Conservation (phyloP, 108 stramenopile genomes). For the Cyclotella cryptica region DNA sequence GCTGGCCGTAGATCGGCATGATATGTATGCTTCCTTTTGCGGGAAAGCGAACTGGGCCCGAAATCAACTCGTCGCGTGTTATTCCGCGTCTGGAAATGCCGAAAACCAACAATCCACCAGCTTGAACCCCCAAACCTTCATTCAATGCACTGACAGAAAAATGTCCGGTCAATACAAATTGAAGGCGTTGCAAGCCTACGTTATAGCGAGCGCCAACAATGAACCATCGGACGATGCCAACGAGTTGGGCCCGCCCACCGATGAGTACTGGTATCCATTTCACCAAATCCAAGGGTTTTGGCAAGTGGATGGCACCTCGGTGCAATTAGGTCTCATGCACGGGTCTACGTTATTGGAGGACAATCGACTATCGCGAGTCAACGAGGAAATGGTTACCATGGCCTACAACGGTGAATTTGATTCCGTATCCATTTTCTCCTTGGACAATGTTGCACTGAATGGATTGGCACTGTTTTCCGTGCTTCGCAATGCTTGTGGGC, state of each 20-base stretch:
- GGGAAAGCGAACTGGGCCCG: conserved; percentile 69
- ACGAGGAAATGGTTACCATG: conserved; percentile 63
- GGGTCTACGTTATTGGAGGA: conserved; percentile 67
- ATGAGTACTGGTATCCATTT: conserved; percentile 64
- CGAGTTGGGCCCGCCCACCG: conserved; percentile 66
- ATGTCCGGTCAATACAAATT: conserved; percentile 48
- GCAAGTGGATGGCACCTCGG: conserved; percentile 71
- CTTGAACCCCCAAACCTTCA: conserved; percentile 11
- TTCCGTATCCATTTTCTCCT: conserved; percentile 61
- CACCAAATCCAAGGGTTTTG: conserved; percentile 82
- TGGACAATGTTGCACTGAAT: conserved; percentile 79
- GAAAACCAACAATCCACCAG: neutral
- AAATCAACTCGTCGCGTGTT: conserved; percentile 69
- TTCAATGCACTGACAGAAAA: conserved; percentile 49
- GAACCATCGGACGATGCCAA: conserved; percentile 61
- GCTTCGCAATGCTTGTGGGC: conserved; percentile 73
- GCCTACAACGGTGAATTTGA: conserved; percentile 65
- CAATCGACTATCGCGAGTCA: conserved; percentile 68
- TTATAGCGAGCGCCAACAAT: conserved; percentile 71
- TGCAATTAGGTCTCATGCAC: conserved; percentile 63
- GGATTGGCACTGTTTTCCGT: conserved; percentile 78
- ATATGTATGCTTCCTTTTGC: conserved; percentile 64
- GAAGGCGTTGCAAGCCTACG: conserved; percentile 52
- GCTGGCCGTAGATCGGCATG: conserved; percentile 76
- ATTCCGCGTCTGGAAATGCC: conserved; percentile 32